These are phyloP conservation scores for Fusarium sacchari DNA, from an alignment of 2,329 filamentous ascomycete species.

Conservation along the genomic window DNA sequence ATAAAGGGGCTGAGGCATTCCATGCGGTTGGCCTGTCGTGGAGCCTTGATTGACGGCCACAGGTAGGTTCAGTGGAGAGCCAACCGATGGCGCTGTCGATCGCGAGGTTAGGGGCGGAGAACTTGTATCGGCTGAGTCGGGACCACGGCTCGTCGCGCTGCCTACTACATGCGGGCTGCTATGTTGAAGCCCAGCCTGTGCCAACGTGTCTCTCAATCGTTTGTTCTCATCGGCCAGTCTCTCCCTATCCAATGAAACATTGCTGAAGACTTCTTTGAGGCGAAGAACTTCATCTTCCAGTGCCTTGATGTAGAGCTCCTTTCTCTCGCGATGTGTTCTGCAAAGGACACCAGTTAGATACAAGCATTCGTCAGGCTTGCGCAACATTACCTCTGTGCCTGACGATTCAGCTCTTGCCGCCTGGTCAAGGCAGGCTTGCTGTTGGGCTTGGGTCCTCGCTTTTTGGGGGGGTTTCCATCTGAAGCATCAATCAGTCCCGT, in stretches of 20 bases:
- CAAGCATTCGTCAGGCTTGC: not conserved
- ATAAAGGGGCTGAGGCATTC: constrained; percentile 35
- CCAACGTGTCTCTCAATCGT: constrained; percentile 69
- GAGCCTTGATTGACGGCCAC: constrained; percentile 34
- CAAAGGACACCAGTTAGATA: constrained; percentile 14
- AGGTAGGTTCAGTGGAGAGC: constrained; percentile 45
- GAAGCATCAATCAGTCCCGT: constrained; percentile 26
- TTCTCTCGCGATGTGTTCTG: constrained; percentile 95
- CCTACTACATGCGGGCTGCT: constrained; percentile 52
- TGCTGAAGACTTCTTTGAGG: constrained; percentile 85
- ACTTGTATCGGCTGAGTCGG: constrained; percentile 56
- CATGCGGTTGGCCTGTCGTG: constrained; percentile 47
- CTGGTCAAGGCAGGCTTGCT: constrained; percentile 93
- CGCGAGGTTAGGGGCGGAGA: constrained; percentile 60
- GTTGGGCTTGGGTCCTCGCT: constrained; percentile 93
- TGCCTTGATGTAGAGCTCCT: constrained; percentile 94
- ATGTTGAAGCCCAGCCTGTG: constrained; percentile 61
- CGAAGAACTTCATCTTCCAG: constrained; percentile 91
- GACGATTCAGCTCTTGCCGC: constrained; percentile 92
- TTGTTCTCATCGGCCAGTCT: constrained; percentile 81
- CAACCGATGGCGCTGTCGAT: constrained; percentile 53
- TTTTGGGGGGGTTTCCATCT: constrained; percentile 89
- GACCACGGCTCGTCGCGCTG: constrained; percentile 64
- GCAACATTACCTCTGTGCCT: constrained; percentile 84
- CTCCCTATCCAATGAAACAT: constrained; percentile 79